Evolutionary conservation across 441 rosid species (phyloP).

Genomic region (Melastoma candidum): DNA sequence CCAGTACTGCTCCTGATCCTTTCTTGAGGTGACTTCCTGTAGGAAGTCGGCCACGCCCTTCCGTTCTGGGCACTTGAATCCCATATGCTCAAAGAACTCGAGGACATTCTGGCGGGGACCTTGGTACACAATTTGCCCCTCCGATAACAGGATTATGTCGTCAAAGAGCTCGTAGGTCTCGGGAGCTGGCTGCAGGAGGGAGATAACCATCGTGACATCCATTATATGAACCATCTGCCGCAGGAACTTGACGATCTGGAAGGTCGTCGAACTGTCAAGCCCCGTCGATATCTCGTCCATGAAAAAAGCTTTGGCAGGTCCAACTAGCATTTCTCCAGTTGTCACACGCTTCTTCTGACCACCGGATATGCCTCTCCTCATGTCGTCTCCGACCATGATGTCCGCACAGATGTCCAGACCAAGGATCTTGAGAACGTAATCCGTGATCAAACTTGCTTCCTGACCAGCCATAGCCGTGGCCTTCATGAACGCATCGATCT

Average conservation of each 20-base stretch:
- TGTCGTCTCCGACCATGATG: constrained; percentile 66
- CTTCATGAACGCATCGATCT: constrained; percentile 91
- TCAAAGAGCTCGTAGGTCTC: constrained; percentile 61
- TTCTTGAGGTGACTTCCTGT: constrained; percentile 64
- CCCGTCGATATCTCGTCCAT: constrained; percentile 98
- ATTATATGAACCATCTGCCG: constrained; percentile 79
- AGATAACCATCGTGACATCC: constrained; percentile 65
- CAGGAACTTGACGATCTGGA: constrained; percentile 70
- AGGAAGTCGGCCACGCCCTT: constrained; percentile 68
- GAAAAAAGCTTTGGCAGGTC: constrained; percentile 71
- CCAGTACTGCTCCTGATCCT: constrained; percentile 69
- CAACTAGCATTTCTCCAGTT: constrained; percentile 94
- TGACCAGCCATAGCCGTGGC: constrained; percentile 74
- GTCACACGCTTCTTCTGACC: constrained; percentile 91
- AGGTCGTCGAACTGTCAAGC: constrained; percentile 82
- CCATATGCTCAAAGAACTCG: constrained; percentile 47
- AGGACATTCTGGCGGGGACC: constrained; percentile 52
- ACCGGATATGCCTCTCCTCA: constrained; percentile 90
- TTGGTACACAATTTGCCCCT: constrained; percentile 62
- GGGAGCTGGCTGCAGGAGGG: constrained; percentile 88
- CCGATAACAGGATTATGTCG: constrained; percentile 50
- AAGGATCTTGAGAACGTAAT: constrained; percentile 72
- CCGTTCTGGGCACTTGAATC: constrained; percentile 62
- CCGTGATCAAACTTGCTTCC: constrained; percentile 73
- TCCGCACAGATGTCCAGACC: constrained; percentile 85